phyloP scores from a whole-genome alignment of 768 basidiomycete genomes.

The Serendipita indica region DNA sequence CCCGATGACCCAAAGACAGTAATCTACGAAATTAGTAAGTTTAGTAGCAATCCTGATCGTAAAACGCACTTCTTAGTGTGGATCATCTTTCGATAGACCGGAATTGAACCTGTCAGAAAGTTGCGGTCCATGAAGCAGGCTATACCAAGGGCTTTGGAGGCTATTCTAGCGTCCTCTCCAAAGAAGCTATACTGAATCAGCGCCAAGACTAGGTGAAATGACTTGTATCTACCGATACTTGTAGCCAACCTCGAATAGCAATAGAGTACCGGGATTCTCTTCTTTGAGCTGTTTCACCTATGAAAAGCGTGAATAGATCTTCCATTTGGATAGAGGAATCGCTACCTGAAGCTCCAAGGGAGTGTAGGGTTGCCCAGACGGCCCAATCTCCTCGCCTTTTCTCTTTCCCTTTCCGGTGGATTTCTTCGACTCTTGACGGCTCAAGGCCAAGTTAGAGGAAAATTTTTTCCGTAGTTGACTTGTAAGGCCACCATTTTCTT shows the following conservation, averaged over 20 bases:
- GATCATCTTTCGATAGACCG: constrained; percentile 47
- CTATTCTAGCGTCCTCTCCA: constrained; percentile 71
- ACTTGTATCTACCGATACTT: constrained; percentile 33
- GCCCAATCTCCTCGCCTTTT: constrained; percentile 40
- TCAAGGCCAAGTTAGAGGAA: too few relatives aligned
- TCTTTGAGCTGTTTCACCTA: constrained; percentile 46
- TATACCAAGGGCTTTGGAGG: constrained; percentile 64
- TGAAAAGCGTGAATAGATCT: constrained; percentile 10
- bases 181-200: constrained; percentile 38
- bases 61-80: constrained; percentile 50
- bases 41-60: background rate
- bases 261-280: constrained; percentile 46
- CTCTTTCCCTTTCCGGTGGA: constrained; percentile 18
- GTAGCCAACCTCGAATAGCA: constrained; percentile 76
- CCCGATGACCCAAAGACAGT: constrained; percentile 49
- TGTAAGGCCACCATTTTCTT: constrained; percentile 1
- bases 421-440: too few relatives aligned
- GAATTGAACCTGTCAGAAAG: constrained; percentile 61
- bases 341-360: constrained; percentile 57
- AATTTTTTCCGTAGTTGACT: constrained; percentile 2
- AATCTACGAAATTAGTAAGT: constrained; percentile 30
- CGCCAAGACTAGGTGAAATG: background rate
- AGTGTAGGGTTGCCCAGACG: constrained; percentile 57
- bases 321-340: background rate
- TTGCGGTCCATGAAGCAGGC: constrained; percentile 57